phyloP scores from a whole-genome alignment of 2,329 filamentous ascomycete genomes.

The Calonectria pseudoreteaudii region DNA sequence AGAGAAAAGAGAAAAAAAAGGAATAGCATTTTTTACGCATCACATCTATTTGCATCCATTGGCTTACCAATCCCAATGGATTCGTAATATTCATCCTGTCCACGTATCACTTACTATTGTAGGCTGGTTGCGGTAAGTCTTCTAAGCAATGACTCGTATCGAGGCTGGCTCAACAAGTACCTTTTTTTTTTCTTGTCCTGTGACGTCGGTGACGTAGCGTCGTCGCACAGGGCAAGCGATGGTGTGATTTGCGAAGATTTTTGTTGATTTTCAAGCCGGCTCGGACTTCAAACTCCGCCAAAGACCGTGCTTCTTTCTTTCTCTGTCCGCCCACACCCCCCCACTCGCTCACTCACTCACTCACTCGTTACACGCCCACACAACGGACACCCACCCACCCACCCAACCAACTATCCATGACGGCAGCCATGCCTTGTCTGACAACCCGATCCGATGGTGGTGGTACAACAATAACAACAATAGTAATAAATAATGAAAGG shows the following conservation, averaged over 20 bases:
- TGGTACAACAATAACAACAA: background rate
- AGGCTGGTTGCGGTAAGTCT: background rate
- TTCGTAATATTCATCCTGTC: background rate
- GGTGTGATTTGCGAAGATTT: conserved; percentile 5
- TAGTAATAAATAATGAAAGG: background rate
- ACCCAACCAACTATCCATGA: background rate
- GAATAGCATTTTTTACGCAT: background rate
- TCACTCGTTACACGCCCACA: too few relatives aligned
- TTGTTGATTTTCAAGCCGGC: background rate
- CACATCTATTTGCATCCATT: background rate
- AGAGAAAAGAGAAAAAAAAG: background rate
- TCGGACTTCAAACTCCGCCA: background rate
- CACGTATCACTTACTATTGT: too few relatives aligned
- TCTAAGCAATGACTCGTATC: background rate
- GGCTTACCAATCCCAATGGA: background rate
- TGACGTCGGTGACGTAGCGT: background rate
- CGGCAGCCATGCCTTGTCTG: background rate
- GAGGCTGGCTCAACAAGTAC: background rate
- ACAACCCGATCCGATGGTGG: background rate
- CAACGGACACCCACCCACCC: too few relatives aligned
- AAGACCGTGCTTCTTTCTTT: background rate
- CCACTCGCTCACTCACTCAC: background rate
- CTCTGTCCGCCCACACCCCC: background rate
- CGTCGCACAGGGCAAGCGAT: background rate
- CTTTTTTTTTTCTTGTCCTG: background rate